Conservation (phyloP, 179 eudicot species). For the Silene noctiflora region DNA sequence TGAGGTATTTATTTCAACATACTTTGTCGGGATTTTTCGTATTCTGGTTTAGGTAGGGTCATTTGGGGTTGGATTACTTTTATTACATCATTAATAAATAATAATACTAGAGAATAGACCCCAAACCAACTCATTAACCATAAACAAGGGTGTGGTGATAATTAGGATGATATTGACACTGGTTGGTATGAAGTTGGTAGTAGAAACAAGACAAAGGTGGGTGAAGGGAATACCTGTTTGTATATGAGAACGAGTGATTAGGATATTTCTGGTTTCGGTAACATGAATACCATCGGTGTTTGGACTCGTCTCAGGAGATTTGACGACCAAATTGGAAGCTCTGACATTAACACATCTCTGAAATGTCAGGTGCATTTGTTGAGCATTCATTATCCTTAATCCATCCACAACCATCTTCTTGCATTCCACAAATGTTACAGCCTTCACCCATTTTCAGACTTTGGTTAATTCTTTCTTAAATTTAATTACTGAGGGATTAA, state of each 20-base stretch:
- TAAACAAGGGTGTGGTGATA: background rate
- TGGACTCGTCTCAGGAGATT: conserved; percentile 64
- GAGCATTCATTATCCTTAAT: conserved; percentile 31
- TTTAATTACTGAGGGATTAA: background rate
- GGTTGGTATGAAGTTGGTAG: conserved; percentile 3
- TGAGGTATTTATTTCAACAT: too few relatives aligned
- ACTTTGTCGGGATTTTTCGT: background rate
- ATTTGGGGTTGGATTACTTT: background rate
- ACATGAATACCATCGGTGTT: conserved; percentile 84
- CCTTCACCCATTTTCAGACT: conserved; percentile 21
- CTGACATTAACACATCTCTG: conserved; percentile 29
- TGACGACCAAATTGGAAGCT: conserved; percentile 30
- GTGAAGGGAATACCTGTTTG: conserved; percentile 48
- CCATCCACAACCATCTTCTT: conserved; percentile 28
- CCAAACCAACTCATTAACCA: conserved; percentile 7
- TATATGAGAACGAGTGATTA: conserved; percentile 34
- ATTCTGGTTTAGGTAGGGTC: background rate
- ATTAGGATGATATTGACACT: conserved; percentile 7
- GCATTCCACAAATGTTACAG: conserved; percentile 31
- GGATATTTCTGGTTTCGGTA: conserved; percentile 27
- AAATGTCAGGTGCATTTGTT: conserved; percentile 39
- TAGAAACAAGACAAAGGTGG: background rate
- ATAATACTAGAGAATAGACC: background rate
- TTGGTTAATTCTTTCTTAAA: background rate
- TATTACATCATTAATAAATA: background rate